These are phyloP conservation scores for Yamadazyma songkhlaensis DNA, from an alignment of 1,139 yeast species.

Conservation along the genomic window DNA sequence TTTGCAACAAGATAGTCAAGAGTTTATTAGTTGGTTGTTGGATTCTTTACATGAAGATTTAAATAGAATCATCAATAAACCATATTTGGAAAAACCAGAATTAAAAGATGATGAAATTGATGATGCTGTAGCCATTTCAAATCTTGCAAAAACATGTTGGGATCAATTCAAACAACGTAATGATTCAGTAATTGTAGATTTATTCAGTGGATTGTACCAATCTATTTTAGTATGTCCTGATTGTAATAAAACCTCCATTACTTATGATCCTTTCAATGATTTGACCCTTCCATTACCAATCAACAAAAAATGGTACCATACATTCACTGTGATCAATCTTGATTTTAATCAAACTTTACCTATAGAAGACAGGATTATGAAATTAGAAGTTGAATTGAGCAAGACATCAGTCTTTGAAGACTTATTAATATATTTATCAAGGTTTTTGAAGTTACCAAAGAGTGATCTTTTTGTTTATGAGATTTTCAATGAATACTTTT, in stretches of 20 bases:
- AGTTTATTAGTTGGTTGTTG: constrained; percentile 80
- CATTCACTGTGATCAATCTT: constrained; percentile 60
- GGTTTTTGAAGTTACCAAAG: constrained; percentile 44
- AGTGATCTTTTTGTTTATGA: constrained; percentile 62
- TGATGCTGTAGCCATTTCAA: constrained; percentile 51
- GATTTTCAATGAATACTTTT: constrained; percentile 66
- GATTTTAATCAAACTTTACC: constrained; percentile 38
- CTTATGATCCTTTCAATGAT: constrained; percentile 94
- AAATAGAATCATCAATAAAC: constrained; percentile 77
- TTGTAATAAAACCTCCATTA: constrained; percentile 76
- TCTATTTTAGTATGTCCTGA: constrained; percentile 87
- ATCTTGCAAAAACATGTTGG: constrained; percentile 80
- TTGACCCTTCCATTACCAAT: constrained; percentile 87
- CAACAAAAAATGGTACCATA: constrained; percentile 69
- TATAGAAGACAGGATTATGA: constrained; percentile 22
- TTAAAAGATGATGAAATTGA: constrained; percentile 57
- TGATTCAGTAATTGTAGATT: constrained; percentile 79
- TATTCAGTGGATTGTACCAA: constrained; percentile 88
- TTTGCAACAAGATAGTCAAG: constrained; percentile 95
- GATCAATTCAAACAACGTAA: constrained; percentile 73
- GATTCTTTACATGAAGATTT: constrained; percentile 95
- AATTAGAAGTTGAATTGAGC: constrained; percentile 67
- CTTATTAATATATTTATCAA: constrained; percentile 58
- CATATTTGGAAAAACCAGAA: constrained; percentile 89
- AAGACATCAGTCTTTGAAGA: constrained; percentile 66